Evolutionary conservation across 2,329 filamentous ascomycete genomes (phyloP), one percentile per base, ranked within the genome.

Genomic region (Penicillium sp.): DNA sequence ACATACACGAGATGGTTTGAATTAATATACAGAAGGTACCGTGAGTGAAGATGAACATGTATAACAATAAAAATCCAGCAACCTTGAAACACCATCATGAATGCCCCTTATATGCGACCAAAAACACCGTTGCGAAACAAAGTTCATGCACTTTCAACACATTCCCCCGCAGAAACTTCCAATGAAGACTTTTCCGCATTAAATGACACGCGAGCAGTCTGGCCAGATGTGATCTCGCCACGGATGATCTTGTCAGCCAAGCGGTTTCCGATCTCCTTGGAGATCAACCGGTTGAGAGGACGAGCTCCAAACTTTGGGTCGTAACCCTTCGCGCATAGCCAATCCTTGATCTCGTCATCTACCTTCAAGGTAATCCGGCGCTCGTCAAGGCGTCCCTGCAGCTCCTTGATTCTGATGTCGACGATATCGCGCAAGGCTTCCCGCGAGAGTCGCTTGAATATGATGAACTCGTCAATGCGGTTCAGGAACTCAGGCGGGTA

Each of bases 401-500:
- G 79, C 74, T 97, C 94, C 55, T 80, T 82, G 43, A 97, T 79
- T 28, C 94, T 84, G 57, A 97, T 96, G 65, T 97, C 90, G 44
- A 96, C 91, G 58, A 97, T 97, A 66, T 95, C 92, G 27, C 90
- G 82, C 50, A 97, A 81, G 14, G 92, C 92, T 16, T 80, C 77
- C 27, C 81, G 81, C 0, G 90, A 89, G 2, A 97, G 81, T 8
- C 92, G 84, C 74, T 92, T 92, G 80, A 97, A 97, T 66, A 97
- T 78, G 69, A 97, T 96, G 76, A 97, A 96, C 55, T 95, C 92
- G 72, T 97, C 92, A 56, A 97, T 90, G 18, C 94, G 84, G 75
- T 99, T 97, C 58, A 97, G 81, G 79, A 97, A 99, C 69, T 97
- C 94, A 3, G 94, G 94, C 5, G 92, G 85, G 68, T 96, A 87